Evolutionary conservation across 1,284 basidiomycete genomes (phyloP).

Genomic region (Puccinia coronata): DNA sequence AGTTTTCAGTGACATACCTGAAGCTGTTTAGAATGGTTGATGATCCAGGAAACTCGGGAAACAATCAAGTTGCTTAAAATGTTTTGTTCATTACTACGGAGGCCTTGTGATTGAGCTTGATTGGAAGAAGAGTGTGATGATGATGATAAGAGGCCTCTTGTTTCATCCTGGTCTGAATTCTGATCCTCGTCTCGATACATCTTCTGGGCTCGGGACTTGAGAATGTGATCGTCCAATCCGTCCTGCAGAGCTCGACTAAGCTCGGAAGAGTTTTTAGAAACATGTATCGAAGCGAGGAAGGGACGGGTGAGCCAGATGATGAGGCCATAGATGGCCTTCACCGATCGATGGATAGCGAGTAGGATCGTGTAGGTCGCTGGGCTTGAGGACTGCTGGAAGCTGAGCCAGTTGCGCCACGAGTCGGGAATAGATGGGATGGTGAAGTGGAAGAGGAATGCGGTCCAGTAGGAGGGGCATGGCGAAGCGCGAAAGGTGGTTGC

Average conservation of each 20-base stretch:
- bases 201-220: not conserved
- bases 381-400: not conserved
- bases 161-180: not conserved
- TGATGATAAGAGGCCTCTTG: not conserved
- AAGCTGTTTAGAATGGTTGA: conserved; percentile 25
- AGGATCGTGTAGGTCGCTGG: conserved; percentile 12
- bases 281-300: not conserved
- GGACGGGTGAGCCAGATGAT: not conserved
- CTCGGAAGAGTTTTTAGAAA: not conserved
- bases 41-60: conserved; percentile 27
- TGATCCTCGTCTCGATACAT: not conserved
- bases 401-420: conserved; percentile 13
- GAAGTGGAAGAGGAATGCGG: conserved; percentile 19
- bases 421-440: conserved; percentile 26
- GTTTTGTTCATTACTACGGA: not conserved
- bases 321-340: conserved; percentile 8
- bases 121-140: not conserved
- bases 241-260: not conserved
- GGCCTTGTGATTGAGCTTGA: not conserved
- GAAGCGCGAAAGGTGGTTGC: not conserved
- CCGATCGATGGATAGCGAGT: conserved; percentile 10
- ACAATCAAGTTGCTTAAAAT: conserved; percentile 1
- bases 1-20: too few species aligned
- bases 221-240: not conserved
- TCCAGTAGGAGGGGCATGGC: conserved; percentile 9